Evolutionary conservation across 2,329 filamentous ascomycete genomes (phyloP), one percentile per base, ranked within the genome.

Genomic region (Hymenotorrendiella dingleyae): DNA sequence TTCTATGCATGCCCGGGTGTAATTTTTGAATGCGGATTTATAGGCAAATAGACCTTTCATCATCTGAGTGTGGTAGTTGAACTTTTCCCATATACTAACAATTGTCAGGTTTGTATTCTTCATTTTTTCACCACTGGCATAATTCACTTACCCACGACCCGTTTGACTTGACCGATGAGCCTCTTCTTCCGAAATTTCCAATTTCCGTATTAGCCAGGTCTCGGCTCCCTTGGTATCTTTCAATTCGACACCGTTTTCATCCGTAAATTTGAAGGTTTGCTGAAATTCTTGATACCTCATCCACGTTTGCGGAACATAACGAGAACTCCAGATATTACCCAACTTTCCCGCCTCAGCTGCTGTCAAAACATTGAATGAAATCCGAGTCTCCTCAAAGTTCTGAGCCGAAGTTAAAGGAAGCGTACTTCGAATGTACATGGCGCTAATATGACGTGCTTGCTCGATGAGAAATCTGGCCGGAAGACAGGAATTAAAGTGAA

Each of bases 401-500:
- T 52, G 34, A 5, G 23, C 19, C 5, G 11, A 12, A 4, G 66
- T 58, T 23, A 85, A 64, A 4, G 73, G 71, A 23, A 67, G 54
- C 26, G 72, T 73, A 63, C 80, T 85, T 44, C 74, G 78, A 53
- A 88, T 80, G 56, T 78, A 86, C 80, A 89, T 86, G 50, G 73
- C 74, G 1, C 72, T 56, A 68, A 81, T 77, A 4, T 60, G 32
- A 9, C 65, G 59, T 48, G 67, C 67, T 68, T 74, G 50, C 67
- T 76, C 52, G 68, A 88, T 67, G 16, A 88, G 66, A 4, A 79
- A 70, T 2, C 67, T 60, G 8, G 83, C 81, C 11, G 70, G 66
- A 4, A 88, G 66, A 47, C 83, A 85, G n/a, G 84, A 74, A 59
- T 88, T 89, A 68, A 86, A 88, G 61, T 89, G 84, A 19, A 87